Conservation (phyloP, 805 yeast genomes). For the Helenozyma baotianmanensis region DNA sequence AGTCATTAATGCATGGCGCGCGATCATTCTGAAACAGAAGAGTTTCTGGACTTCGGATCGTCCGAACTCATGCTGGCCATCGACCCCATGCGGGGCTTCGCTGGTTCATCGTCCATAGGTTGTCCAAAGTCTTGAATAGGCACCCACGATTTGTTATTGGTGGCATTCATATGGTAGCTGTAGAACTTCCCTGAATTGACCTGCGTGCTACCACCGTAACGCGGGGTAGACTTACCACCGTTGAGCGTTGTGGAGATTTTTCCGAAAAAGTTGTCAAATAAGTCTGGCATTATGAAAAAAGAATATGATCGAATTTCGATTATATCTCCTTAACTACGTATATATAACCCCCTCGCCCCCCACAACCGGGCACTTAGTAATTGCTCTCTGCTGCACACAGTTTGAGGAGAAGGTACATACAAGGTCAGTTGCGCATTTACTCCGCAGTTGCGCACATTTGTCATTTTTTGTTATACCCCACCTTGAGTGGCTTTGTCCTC, state of each 20-base stretch:
- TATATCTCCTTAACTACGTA: no score
- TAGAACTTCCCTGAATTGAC: slow-evolving; percentile 36
- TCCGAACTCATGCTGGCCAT: slow-evolving; percentile 7
- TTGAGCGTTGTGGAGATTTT: slow-evolving; percentile 27
- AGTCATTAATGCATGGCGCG: no score
- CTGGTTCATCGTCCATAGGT: slow-evolving; percentile 1
- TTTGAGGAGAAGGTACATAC: no score
- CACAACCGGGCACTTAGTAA: no score
- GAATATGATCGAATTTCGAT: no score
- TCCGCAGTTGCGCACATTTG: no score
- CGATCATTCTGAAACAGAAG: background rate
- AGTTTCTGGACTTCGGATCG: slow-evolving; percentile 7
- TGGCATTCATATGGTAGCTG: slow-evolving; percentile 31
- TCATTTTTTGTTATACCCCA: no score
- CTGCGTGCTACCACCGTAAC: slow-evolving; percentile 27
- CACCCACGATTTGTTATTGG: slow-evolving; percentile 39
- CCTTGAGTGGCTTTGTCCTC: no score
- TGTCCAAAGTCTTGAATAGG: slow-evolving; percentile 15
- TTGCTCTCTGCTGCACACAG: no score
- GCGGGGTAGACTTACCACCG: slow-evolving; percentile 31
- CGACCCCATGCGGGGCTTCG: slow-evolving; percentile 6
- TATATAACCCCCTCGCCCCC: no score
- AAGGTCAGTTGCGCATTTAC: no score
- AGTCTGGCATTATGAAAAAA: slow-evolving; percentile 28
- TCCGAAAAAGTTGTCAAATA: slow-evolving; percentile 36